Evolutionary conservation across 1,139 yeast genomes (phyloP).

Genomic region (Sugiyamaella japonica): DNA sequence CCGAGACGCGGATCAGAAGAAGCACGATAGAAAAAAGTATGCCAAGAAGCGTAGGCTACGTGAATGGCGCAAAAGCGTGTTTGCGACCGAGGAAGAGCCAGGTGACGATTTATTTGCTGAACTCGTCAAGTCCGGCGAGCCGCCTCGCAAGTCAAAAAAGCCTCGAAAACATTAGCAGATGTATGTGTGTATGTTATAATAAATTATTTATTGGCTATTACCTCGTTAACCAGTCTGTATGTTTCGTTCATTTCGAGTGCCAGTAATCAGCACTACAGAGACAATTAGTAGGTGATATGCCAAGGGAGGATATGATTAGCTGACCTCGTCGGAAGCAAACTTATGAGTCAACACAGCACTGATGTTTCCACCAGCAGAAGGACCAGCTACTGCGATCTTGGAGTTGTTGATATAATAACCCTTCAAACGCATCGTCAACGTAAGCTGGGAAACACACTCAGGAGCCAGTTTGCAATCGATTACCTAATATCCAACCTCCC

Average conservation of each 20-base stretch:
- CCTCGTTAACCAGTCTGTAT: no score
- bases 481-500: constrained; percentile 52
- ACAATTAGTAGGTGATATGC: constrained; percentile 48
- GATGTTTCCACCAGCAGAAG: constrained; percentile 53
- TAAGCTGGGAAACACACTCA: constrained; percentile 52
- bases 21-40: constrained; percentile 79
- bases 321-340: constrained; percentile 36
- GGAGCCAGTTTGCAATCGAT: constrained; percentile 52
- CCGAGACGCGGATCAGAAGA: constrained; percentile 68
- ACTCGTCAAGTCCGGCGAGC: constrained; percentile 15
- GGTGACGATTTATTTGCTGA: constrained; percentile 34
- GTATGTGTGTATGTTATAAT: no score
- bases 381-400: constrained; percentile 49
- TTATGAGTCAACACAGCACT: constrained; percentile 48
- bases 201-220: no score
- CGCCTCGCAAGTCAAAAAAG: constrained; percentile 15
- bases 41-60: constrained; percentile 78
- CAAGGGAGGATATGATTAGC: constrained; percentile 42
- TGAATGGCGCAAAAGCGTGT: constrained; percentile 88
- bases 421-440: constrained; percentile 49
- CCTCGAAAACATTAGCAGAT: constrained; percentile 5
- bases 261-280: no score
- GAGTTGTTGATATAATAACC: constrained; percentile 39
- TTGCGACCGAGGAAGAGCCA: constrained; percentile 65
- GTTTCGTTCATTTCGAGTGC: no score